phyloP scores from a whole-genome alignment of 73 alveolate species.

The Paramecium bursaria region DNA sequence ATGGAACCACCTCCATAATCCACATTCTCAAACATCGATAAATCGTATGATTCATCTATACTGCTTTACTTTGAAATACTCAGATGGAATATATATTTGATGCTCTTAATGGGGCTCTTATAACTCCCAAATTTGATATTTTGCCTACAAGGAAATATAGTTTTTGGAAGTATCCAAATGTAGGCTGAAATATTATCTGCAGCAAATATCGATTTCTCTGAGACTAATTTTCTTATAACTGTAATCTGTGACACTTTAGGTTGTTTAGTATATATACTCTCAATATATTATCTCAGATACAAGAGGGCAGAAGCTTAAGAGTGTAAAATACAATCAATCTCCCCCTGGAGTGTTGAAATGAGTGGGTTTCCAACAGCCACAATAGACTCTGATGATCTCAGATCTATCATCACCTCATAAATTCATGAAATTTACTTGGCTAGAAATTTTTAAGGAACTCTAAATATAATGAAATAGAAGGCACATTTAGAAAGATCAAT shows the following conservation, averaged over 20 bases:
- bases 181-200: slow-evolving; percentile 11
- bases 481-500: slow-evolving; percentile 42
- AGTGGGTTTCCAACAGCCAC: slow-evolving; percentile 58
- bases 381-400: slow-evolving; percentile 39
- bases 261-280: background rate
- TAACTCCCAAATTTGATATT: slow-evolving; percentile 22
- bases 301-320: background rate
- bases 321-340: background rate
- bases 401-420: slow-evolving; percentile 5
- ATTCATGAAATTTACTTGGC: slow-evolving; percentile 54
- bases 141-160: slow-evolving; percentile 8
- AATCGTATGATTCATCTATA: slow-evolving; percentile 23
- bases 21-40: slow-evolving; percentile 16
- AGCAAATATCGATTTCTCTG: background rate
- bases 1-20: slow-evolving; percentile 56
- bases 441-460: slow-evolving; percentile 50
- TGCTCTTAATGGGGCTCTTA: background rate
- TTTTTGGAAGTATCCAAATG: background rate
- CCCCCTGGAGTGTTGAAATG: slow-evolving; percentile 62
- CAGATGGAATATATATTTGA: slow-evolving; percentile 25
- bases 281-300: slow-evolving; percentile 8
- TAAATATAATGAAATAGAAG: slow-evolving; percentile 23
- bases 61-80: slow-evolving; percentile 15
- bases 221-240: slow-evolving; percentile 2
- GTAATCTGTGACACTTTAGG: slow-evolving; percentile 36